A percentile compares a stretch with the other conserved stretches of the same genome.
Conservation (phyloP, 2,329 filamentous ascomycete species). For the Talaromyces islandicus region DNA sequence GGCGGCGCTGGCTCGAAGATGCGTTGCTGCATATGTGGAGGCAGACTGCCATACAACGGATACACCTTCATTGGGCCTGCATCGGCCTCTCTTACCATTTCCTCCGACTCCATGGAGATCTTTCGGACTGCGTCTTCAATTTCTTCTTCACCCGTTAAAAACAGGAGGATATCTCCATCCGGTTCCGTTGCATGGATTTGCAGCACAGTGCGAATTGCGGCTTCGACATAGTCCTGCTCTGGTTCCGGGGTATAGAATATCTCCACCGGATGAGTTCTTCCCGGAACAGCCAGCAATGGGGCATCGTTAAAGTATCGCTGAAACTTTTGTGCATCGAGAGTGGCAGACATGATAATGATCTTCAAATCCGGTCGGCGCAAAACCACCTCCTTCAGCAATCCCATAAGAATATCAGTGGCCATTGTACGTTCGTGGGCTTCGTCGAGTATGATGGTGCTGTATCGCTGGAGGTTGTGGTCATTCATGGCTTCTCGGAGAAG, state of each 20-base stretch:
- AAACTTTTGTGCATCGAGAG: conserved; percentile 95
- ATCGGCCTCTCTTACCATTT: conserved; percentile 85
- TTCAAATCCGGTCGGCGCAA: conserved; percentile 80
- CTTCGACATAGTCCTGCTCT: conserved; percentile 94
- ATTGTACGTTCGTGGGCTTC: conserved; percentile 97
- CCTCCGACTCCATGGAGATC: conserved; percentile 83
- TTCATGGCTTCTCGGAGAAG: conserved; percentile 93
- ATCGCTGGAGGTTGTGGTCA: conserved; percentile 83
- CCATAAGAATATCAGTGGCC: conserved; percentile 96
- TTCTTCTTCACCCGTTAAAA: conserved; percentile 96
- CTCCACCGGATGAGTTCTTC: conserved; percentile 92
- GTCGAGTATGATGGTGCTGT: conserved; percentile 97
- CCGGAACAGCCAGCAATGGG: conserved; percentile 86
- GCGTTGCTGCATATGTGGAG: conserved; percentile 85
- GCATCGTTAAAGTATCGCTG: conserved; percentile 95
- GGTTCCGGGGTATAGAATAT: conserved; percentile 98
- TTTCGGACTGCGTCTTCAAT: conserved; percentile 95
- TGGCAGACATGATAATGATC: conserved; percentile 98
- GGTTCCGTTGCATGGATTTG: conserved; percentile 92
- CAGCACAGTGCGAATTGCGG: conserved; percentile 85
- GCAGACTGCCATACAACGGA: conserved; percentile 87
- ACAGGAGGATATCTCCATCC: conserved; percentile 88
- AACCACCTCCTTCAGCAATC: conserved; percentile 85
- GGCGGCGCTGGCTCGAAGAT: conserved; percentile 89
- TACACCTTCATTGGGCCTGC: conserved; percentile 86